Base-by-base conservation (phyloP, 2,329 filamentous ascomycete species). In the Colletotrichum tanaceti region DNA sequence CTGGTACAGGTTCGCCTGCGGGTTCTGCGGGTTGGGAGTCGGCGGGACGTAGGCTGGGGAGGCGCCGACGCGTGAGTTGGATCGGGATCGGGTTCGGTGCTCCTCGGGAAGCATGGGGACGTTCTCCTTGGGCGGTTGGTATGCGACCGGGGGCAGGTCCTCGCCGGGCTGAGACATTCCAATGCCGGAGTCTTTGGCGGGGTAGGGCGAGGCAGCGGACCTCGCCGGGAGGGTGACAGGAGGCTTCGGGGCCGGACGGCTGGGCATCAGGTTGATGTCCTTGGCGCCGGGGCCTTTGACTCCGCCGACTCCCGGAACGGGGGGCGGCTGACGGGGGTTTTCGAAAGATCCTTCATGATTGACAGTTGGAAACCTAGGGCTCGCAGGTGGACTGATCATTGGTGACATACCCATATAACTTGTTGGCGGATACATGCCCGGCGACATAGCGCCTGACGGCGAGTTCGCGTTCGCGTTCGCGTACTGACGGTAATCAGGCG, bases 271-370 rank as follows among this genome's bases (percentile, higher is more conserved):
- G 70, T 87, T 86, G 70, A 86, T 77, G 71, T 89, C 87, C 77
- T 87, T 87, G 28, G n/a, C 20, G 64, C 80, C 77, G 49, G 83
- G 81, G 39, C 82, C 77, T 52, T 79, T 81, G 67, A 79, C 81
- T 66, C 85, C 81, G 57, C 83, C 84, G 53, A 80, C 79, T 76
- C 87, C 78, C 66, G 95, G 94, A 70, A 98, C 92, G 13, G 95
- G 96, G 71, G 96, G 96, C 46, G 96, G 93, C 20, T 95, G 93
- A 76, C 96, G 89, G 57, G 96, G 96, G 77, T 99, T 98, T 82
- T 98, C 96, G 80, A 98, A 99, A 83, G 93, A 98, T 77, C 93
- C 92, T 86, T 94, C 91, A 82, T 93, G 89, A 81, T 95, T 94
- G 78, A 93, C 89, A 63, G 84, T 84, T 78, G 94, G 94, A 83